These are phyloP conservation scores for Naganishia liquefaciens DNA, from an alignment of 1,284 basidiomycete species.

Conservation along the genomic window DNA sequence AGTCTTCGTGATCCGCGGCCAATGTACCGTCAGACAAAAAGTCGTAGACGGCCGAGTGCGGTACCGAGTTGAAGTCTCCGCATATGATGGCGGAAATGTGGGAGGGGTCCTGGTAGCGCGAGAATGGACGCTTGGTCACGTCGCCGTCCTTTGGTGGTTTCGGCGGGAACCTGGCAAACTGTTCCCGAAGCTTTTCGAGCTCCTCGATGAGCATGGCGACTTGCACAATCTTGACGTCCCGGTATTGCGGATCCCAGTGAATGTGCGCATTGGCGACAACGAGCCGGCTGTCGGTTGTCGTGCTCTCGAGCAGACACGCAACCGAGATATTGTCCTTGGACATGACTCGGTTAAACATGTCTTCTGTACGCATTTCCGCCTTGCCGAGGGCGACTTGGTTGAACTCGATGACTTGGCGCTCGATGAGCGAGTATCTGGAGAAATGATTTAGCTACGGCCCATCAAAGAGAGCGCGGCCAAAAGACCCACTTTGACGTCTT, in stretches of 20 bases:
- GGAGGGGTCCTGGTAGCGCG: constrained; percentile 73
- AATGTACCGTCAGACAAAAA: constrained; percentile 75
- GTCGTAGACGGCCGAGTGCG: constrained; percentile 87
- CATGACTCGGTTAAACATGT: constrained; percentile 99
- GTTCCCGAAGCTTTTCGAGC: constrained; percentile 80
- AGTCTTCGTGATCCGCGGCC: constrained; percentile 81
- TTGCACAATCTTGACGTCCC: constrained; percentile 98
- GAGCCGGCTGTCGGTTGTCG: constrained; percentile 78
- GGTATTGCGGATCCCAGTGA: constrained; percentile 88
- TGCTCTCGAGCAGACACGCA: constrained; percentile 83
- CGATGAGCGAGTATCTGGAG: constrained; percentile 82
- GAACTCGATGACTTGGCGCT: constrained; percentile 94
- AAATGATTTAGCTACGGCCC: not conserved
- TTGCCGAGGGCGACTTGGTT: constrained; percentile 89
- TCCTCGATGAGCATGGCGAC: constrained; percentile 89
- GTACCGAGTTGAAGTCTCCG: constrained; percentile 92
- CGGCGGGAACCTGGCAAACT: constrained; percentile 81
- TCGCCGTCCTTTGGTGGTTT: constrained; percentile 48
- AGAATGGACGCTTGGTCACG: constrained; percentile 56
- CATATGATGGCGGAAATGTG: constrained; percentile 91
- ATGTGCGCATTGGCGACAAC: constrained; percentile 91
- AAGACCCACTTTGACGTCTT: constrained; percentile 76
- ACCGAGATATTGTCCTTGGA: constrained; percentile 94
- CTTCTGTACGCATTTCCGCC: constrained; percentile 94
- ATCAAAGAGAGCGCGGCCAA: not conserved